phyloP scores from a whole-genome alignment of 768 basidiomycete genomes.

The Clavulina sp. region DNA sequence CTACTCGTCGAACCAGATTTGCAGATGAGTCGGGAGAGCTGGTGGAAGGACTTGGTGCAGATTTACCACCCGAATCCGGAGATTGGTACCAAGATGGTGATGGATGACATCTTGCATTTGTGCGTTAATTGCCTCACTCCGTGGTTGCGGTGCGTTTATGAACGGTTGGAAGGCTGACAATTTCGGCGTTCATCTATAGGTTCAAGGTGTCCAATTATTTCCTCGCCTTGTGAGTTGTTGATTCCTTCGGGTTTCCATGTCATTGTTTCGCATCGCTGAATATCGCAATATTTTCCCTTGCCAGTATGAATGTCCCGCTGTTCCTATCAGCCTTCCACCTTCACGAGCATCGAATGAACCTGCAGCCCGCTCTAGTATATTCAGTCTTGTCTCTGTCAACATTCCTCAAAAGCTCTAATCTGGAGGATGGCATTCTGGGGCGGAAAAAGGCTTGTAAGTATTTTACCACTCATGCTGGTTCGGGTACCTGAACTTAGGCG shows the following conservation, averaged over 20 bases:
- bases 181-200: background rate
- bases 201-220: background rate
- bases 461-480: background rate
- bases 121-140: background rate
- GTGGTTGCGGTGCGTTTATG: background rate
- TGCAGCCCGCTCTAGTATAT: background rate
- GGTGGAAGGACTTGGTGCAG: too few species aligned
- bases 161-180: background rate
- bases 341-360: background rate
- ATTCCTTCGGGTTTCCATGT: background rate
- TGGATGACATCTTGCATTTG: too few species aligned
- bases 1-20: too few species aligned
- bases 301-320: background rate
- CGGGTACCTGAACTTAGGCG: background rate
- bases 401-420: background rate
- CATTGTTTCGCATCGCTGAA: background rate
- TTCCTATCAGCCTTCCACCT: background rate
- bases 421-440: background rate
- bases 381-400: background rate
- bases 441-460: background rate
- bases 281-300: background rate
- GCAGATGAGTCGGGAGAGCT: too few species aligned
- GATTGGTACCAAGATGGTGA: too few species aligned
- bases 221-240: background rate
- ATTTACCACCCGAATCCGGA: too few species aligned